These are phyloP conservation scores for Biancaea sappan DNA, from an alignment of 306 rosid genomes.

Conservation along the genomic window DNA sequence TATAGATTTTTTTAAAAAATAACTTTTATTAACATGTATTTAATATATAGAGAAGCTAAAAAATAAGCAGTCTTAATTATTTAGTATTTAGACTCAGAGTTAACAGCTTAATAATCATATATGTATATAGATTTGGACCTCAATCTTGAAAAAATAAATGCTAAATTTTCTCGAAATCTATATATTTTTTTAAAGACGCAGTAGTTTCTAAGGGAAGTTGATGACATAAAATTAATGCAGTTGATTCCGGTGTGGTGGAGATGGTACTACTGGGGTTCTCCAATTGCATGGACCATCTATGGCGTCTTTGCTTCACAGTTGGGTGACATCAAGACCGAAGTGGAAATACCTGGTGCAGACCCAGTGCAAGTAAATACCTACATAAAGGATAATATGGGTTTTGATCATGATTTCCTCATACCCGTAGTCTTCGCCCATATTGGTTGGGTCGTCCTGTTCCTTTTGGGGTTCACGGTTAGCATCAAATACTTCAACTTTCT, in stretches of 20 bases:
- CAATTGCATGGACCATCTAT: slow-evolving; percentile 81
- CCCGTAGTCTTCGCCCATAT: slow-evolving; percentile 53
- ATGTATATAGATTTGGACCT: too few relatives aligned
- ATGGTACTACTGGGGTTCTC: slow-evolving; percentile 86
- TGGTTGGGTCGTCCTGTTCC: slow-evolving; percentile 65
- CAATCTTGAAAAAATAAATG: too few relatives aligned
- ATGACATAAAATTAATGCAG: slow-evolving; percentile 43
- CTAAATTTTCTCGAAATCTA: too few relatives aligned
- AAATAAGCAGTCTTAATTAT: too few relatives aligned
- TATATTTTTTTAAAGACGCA: too few relatives aligned
- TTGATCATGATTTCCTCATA: slow-evolving; percentile 53
- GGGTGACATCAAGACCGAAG: slow-evolving; percentile 28
- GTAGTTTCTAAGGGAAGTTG: too few relatives aligned
- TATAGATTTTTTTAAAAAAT: too few relatives aligned
- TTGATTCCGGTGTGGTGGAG: slow-evolving; percentile 85
- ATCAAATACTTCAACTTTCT: slow-evolving; percentile 78
- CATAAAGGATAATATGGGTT: slow-evolving; percentile 46
- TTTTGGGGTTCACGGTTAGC: slow-evolving; percentile 63
- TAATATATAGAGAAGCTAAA: too few relatives aligned
- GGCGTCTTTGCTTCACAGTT: slow-evolving; percentile 66
- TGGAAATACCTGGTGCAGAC: slow-evolving; percentile 20
- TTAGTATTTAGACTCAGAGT: too few relatives aligned
- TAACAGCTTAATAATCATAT: too few relatives aligned
- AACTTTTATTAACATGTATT: too few relatives aligned
- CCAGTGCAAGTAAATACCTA: slow-evolving; percentile 24